phyloP scores from a whole-genome alignment of 768 basidiomycete species.

The Tulasnella sp. region DNA sequence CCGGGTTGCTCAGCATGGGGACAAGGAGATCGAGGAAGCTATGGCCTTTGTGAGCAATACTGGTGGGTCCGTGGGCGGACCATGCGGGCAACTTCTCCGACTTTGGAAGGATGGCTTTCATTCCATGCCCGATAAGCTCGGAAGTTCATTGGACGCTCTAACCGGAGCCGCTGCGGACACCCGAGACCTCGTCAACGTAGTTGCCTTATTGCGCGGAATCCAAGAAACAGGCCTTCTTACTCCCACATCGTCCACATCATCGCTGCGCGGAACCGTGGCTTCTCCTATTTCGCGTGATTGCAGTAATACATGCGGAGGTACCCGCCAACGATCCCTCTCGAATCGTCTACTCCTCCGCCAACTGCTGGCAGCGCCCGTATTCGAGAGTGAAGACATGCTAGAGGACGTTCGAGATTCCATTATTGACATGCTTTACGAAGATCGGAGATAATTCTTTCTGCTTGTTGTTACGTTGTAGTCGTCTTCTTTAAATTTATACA shows the following conservation, averaged over 20 bases:
- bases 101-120: neutral
- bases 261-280: neutral
- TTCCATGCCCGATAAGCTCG: neutral
- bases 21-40: neutral
- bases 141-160: neutral
- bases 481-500: neutral
- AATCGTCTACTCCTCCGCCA: slow-evolving; percentile 2
- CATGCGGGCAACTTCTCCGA: neutral
- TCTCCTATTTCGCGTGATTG: neutral
- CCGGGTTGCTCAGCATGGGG: neutral
- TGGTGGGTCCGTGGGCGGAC: neutral
- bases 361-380: slow-evolving; percentile 5
- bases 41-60: neutral
- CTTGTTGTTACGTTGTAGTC: neutral
- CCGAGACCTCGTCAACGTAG: neutral
- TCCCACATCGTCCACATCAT: neutral
- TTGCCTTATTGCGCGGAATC: neutral
- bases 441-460: neutral
- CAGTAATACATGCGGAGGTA: neutral
- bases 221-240: neutral
- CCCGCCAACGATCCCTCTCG: neutral
- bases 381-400: neutral
- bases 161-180: neutral
- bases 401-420: slow-evolving; percentile 14
- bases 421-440: slow-evolving; percentile 13